Evolutionary conservation across 129 eudicot genomes (phyloP), one percentile per base, ranked within the genome.

Genomic region (Heracleum sosnowskyi): DNA sequence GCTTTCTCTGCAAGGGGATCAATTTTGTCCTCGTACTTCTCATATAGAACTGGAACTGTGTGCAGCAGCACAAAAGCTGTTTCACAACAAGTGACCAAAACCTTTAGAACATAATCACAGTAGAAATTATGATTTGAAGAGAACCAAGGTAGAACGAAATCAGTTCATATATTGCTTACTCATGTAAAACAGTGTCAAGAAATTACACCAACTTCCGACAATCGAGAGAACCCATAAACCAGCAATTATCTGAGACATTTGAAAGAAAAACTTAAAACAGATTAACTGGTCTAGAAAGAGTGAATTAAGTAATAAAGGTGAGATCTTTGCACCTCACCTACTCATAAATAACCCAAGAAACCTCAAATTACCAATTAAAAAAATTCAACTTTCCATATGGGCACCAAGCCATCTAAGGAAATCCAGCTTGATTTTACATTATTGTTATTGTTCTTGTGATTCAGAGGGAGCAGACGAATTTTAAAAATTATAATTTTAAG

Each of bases 1-100:
- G 92, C 94, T 79, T 86, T 93, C 86, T 90, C 94, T 15, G 88
- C 92, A 26, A 77, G 80, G 11, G 86, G 82, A 73, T 94, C 98
- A 13, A 94, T 73, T 62, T 91, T 77, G 75, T 90, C 96, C 77
- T 89, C 97, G 4, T 94, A 90, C 86, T 94, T 94, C 90, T 94
- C 98, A 29, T 91, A 94, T 12, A 94, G 78, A 73, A 91, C 93
- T 2, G 98, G 98, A 35, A 94, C 75, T 3, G 96, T 89, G 81
- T 88, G 93, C 71, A 94, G 84, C 86, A 91, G 77, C 46, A 94
- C 93, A 77, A 94, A 91, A 39, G 73, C 97, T 92, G 90, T 74
- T 82, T 44, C 55, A 78, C 28, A 29, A 26, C 35, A 33, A 11
- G 77, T 7, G 12, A 78, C 26, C 55, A 71, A 33, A 74, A 74